Evolutionary conservation across 768 basidiomycete species (phyloP).

Genomic region (Serendipita indica): DNA sequence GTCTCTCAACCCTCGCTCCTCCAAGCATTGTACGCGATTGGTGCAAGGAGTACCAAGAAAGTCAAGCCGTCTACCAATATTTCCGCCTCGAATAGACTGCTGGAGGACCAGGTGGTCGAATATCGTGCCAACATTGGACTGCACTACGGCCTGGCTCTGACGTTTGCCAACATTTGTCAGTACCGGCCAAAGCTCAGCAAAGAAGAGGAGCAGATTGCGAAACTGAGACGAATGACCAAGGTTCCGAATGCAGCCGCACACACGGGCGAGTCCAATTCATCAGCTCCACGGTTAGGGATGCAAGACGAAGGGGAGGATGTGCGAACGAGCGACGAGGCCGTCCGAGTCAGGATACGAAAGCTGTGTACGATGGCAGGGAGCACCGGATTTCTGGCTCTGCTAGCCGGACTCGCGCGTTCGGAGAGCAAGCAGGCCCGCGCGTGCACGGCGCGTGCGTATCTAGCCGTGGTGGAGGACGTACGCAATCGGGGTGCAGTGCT

Average conservation of each 20-base stretch:
- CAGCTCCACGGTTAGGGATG: neutral
- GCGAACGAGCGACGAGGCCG: slow-evolving; percentile 28
- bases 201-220: slow-evolving; percentile 72
- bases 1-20: slow-evolving; percentile 42
- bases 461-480: slow-evolving; percentile 63
- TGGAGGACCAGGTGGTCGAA: slow-evolving; percentile 4
- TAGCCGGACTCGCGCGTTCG: slow-evolving; percentile 32
- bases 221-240: slow-evolving; percentile 60
- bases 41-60: slow-evolving; percentile 34
- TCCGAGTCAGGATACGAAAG: slow-evolving; percentile 43
- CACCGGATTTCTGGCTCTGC: slow-evolving; percentile 50
- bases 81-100: slow-evolving; percentile 10
- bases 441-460: slow-evolving; percentile 42
- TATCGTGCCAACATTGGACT: slow-evolving; percentile 30
- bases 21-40: slow-evolving; percentile 38
- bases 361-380: no score
- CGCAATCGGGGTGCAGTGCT: slow-evolving; percentile 63
- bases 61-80: slow-evolving; percentile 14
- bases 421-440: slow-evolving; percentile 53
- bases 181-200: slow-evolving; percentile 58
- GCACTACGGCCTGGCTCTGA: slow-evolving; percentile 62
- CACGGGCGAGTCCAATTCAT: slow-evolving; percentile 15
- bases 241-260: slow-evolving; percentile 25
- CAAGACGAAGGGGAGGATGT: slow-evolving; percentile 22
- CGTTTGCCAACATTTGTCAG: slow-evolving; percentile 58